phyloP scores from a whole-genome alignment of 2,329 filamentous ascomycete species.

The Penicillium sclerotiorum region DNA sequence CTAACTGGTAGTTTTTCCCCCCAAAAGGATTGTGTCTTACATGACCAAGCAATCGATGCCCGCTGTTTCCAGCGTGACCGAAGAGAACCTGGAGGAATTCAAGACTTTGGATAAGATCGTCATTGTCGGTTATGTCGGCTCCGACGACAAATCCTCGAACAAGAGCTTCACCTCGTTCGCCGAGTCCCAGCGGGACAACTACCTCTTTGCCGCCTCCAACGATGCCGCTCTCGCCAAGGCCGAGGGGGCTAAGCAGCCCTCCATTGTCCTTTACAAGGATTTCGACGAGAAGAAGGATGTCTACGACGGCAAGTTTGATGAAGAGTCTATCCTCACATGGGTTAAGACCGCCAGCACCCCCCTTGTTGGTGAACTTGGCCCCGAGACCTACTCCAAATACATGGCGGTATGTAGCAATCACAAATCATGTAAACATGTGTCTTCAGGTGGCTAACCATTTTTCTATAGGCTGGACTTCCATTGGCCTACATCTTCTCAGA shows the following conservation, averaged over 20 bases:
- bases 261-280: slow-evolving; percentile 92
- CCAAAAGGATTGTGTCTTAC: slow-evolving; percentile 68
- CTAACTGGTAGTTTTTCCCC: not conserved
- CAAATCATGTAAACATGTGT: not conserved
- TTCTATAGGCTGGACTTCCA: slow-evolving; percentile 71
- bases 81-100: slow-evolving; percentile 88
- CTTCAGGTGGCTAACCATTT: not conserved
- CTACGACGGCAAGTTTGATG: slow-evolving; percentile 79
- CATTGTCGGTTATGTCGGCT: slow-evolving; percentile 81
- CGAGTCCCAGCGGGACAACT: slow-evolving; percentile 80
- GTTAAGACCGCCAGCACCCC: slow-evolving; percentile 83
- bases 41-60: slow-evolving; percentile 99
- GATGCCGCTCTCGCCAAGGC: slow-evolving; percentile 84
- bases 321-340: slow-evolving; percentile 78
- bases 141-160: slow-evolving; percentile 80
- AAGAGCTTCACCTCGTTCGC: slow-evolving; percentile 76
- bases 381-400: slow-evolving; percentile 94
- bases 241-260: slow-evolving; percentile 84
- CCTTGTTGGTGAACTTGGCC: slow-evolving; percentile 91
- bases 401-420: slow-evolving; percentile 75
- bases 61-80: slow-evolving; percentile 79
- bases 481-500: slow-evolving; percentile 98
- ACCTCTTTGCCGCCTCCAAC: slow-evolving; percentile 86
- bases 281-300: slow-evolving; percentile 95
- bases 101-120: slow-evolving; percentile 98